Base-by-base conservation (phyloP, 2,329 filamentous ascomycete species). In the Elsinoe fawcettii region DNA sequence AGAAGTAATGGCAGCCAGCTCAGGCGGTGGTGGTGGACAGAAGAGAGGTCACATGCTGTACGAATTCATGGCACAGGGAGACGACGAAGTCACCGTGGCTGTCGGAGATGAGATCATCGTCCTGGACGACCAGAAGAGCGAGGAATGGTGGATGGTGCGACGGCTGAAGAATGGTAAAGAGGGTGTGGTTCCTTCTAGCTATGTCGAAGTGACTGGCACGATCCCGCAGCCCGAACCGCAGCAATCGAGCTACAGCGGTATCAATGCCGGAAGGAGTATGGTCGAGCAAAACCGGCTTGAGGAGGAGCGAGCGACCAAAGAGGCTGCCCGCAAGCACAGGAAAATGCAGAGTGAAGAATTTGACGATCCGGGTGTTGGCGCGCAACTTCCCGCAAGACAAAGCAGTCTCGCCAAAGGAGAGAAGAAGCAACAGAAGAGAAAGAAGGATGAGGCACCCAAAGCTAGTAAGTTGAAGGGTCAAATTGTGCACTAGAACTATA, bases 71-170 rank as follows among this genome's bases (percentile, higher is more conserved):
- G 93, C 93, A 0, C 92, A 97, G 70, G 91, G 91, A 34, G 88
- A 96, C 6, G 93, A 99, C 66, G 93, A 99, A 72, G 92, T 99
- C 49, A 96, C 90, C 0, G 93, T 99, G 47, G 85, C 82, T 23
- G 81, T 87, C 20, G 93, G 87, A 39, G 93, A 99, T 67, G 92
- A 99, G 67, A 92, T 99, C 39, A 76, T 95, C 43, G 77, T 99
- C 56, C 71, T 97, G 57, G 92, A 99, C 68, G 90, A 96, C 67
- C 83, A 79, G 32, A 93, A 91, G 73, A 96, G 91, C 61, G 90
- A 96, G 59, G 93, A 99, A 69, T 99, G 93, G 93, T 97, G 93
- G 92, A 90, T 93, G 77, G 90, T 99, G 34, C 83, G 88, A 59
- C 83, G 91, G 34, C 68, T 96, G 61, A 95, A 90, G 75, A 97